Percentiles rank a stretch among this genome's conserved stretches.
Conservation (phyloP, 106 monocot species). For the Platanthera guangdongensis region DNA sequence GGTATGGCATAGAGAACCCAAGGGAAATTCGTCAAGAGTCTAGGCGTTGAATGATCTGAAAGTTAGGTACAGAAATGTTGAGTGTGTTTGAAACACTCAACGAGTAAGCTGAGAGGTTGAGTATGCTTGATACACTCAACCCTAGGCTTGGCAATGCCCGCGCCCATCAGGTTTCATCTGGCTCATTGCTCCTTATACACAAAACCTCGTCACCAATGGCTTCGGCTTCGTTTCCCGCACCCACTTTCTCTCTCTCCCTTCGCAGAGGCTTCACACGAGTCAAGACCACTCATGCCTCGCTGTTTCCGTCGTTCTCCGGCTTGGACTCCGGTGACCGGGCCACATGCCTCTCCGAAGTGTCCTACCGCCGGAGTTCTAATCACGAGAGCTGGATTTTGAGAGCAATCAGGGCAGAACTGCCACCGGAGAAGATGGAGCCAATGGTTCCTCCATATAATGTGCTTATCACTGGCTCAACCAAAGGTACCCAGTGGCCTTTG, state of each 20-base stretch:
- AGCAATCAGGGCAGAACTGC: constrained; percentile 18
- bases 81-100: no score
- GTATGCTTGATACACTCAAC: no score
- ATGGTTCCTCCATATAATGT: constrained; percentile 65
- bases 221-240: constrained; percentile 17
- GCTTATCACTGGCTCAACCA: constrained; percentile 62
- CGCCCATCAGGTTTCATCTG: neutral
- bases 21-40: no score
- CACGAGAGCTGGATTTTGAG: constrained; percentile 6
- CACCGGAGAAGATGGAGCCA: constrained; percentile 15
- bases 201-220: constrained; percentile 16
- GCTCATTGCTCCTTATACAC: neutral
- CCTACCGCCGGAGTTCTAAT: constrained; percentile 1
- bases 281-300: neutral
- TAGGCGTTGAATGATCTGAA: no score
- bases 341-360: neutral
- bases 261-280: neutral
- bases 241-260: constrained; percentile 8
- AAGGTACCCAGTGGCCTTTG: constrained; percentile 28
- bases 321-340: neutral
- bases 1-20: no score
- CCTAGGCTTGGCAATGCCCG: no score
- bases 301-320: neutral
- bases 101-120: no score
- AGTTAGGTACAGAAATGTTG: no score